Evolutionary conservation across 2,329 filamentous ascomycete genomes (phyloP).

Genomic region (Talaromyces sp.): DNA sequence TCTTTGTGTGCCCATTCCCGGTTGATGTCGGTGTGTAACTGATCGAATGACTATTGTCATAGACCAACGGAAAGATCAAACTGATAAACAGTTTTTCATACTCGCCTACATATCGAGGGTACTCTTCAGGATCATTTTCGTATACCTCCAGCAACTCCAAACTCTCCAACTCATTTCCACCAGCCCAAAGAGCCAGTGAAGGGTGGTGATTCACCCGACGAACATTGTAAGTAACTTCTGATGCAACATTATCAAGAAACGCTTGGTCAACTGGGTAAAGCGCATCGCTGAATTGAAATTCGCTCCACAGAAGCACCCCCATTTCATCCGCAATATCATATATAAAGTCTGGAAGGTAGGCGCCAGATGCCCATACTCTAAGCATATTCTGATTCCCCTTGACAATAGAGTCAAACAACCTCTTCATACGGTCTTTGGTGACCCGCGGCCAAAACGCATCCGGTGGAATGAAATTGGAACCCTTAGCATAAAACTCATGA

Average conservation of each 20-base stretch:
- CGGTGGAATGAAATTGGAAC: slow-evolving; percentile 59
- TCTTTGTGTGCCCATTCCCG: slow-evolving; percentile 52
- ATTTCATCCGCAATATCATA: slow-evolving; percentile 59
- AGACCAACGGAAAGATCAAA: slow-evolving; percentile 52
- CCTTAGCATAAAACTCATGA: slow-evolving; percentile 59
- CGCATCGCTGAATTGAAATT: slow-evolving; percentile 59
- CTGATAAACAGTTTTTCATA: slow-evolving; percentile 57
- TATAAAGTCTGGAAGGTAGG: slow-evolving; percentile 58
- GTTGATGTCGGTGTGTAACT: slow-evolving; percentile 58
- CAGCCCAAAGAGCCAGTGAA: slow-evolving; percentile 51
- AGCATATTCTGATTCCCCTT: slow-evolving; percentile 61
- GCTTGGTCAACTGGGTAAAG: slow-evolving; percentile 52
- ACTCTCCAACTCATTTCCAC: slow-evolving; percentile 58
- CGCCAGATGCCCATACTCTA: slow-evolving; percentile 57
- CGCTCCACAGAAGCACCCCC: slow-evolving; percentile 58
- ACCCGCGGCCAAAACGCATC: slow-evolving; percentile 60
- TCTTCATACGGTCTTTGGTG: slow-evolving; percentile 47
- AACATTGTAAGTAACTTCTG: slow-evolving; percentile 57
- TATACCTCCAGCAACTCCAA: slow-evolving; percentile 45
- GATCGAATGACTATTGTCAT: slow-evolving; percentile 55
- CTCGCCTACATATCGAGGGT: slow-evolving; percentile 42
- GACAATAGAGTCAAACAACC: slow-evolving; percentile 52
- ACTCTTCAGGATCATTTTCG: slow-evolving; percentile 42
- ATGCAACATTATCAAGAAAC: slow-evolving; percentile 53
- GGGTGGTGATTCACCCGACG: slow-evolving; percentile 59